These are phyloP conservation scores for Coemansia sp. DNA, from an alignment of 192 early-diverging fungal species.

Conservation along the genomic window DNA sequence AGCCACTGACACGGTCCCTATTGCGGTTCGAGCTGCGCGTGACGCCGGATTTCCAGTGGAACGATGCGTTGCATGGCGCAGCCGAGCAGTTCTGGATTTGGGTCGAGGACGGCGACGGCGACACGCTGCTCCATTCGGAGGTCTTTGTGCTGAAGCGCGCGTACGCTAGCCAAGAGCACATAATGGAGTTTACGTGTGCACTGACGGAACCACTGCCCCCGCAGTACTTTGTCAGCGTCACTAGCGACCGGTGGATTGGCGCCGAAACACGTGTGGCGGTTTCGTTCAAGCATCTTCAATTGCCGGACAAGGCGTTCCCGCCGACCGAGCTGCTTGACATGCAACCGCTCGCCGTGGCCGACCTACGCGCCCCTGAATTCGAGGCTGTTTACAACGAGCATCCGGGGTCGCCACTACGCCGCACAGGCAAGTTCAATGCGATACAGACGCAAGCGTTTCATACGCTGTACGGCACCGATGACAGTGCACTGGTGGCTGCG, in stretches of 20 bases:
- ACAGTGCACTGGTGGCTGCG: constrained; percentile 90
- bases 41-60: constrained; percentile 93
- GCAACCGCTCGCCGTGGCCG: constrained; percentile 81
- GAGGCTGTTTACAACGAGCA: constrained; percentile 63
- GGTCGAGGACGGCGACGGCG: constrained; percentile 93
- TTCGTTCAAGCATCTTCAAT: constrained; percentile 87
- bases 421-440: constrained; percentile 72
- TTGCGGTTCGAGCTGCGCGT: constrained; percentile 89
- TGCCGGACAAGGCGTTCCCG: constrained; percentile 91
- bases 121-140: constrained; percentile 86
- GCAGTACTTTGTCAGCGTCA: constrained; percentile 90
- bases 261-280: constrained; percentile 89
- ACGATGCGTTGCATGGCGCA: constrained; percentile 80
- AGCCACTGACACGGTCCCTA: constrained; percentile 89
- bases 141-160: constrained; percentile 85
- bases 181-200: constrained; percentile 86
- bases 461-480: constrained; percentile 81
- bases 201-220: constrained; percentile 92
- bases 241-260: constrained; percentile 96
- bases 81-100: constrained; percentile 93
- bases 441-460: constrained; percentile 97
- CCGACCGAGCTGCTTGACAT: constrained; percentile 94
- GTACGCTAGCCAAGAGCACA: constrained; percentile 82
- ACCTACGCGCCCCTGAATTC: constrained; percentile 69
- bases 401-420: constrained; percentile 10